Evolutionary conservation across 331 rosid species (phyloP), one percentile per base, ranked within the genome.

Genomic region (Erythrophleum ivorense): DNA sequence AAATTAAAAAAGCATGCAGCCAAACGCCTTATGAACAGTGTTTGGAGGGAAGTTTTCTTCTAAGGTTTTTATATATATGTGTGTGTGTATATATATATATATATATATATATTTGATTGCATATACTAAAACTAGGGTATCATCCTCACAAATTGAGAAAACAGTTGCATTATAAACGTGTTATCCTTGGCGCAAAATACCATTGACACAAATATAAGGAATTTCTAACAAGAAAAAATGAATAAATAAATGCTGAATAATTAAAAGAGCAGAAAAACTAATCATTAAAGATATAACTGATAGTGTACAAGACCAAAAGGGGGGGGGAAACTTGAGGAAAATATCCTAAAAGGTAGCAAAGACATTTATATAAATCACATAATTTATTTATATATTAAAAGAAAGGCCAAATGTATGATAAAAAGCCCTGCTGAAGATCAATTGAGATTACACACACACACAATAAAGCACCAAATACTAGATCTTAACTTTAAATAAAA

Each of bases 71-170:
- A 24, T 24, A 24, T 24, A 24, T n/a, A n/a, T n/a, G n/a, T 24
- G 29, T 24, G 29, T 24, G 29, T 24, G 29, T 24, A 24, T 24
- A 24, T n/a, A n/a, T n/a, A n/a, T n/a, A n/a, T n/a, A n/a, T n/a
- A n/a, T n/a, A n/a, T n/a, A n/a, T n/a, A n/a, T n/a, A n/a, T n/a
- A n/a, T n/a, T 9, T 46, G 29, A 24, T n/a, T 18, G 29, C 68
- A 62, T 2, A 31, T 62, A 31, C 7, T 62, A 31, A 78, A 36
- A 74, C 24, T 8, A 66, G n/a, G 71, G 78, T 38, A 71, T 34
- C 63, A 45, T 58, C 52, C 64, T 45, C 83, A 58, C 49, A 58
- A 34, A 46, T 31, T 71, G 40, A 62, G 40, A 80, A 43, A 60
- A 60, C 5, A 71, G 46, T 33, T 18, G 63, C 15, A 29, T 4